Evolutionary conservation across 2,329 filamentous ascomycete genomes (phyloP), one percentile per base, ranked within the genome.

Genomic region (Fusarium sp.): DNA sequence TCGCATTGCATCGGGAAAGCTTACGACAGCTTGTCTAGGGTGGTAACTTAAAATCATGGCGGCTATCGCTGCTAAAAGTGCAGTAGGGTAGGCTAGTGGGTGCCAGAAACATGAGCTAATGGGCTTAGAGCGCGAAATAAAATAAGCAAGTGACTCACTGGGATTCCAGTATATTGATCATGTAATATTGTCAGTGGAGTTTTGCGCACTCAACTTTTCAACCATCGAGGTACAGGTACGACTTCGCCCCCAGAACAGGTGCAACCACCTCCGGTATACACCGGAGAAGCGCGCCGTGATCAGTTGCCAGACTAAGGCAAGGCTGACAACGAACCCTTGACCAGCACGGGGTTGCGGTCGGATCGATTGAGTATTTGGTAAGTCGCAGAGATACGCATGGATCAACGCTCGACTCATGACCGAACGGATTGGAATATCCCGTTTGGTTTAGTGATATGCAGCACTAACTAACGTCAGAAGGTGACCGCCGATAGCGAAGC

Each of bases 211-310:
- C 30, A 25, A n/a, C 18, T 37, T 50, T 50, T 50, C n/a, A 13
- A 50, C 16, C 30, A 14, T 18, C 8, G 12, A 50, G 21, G 16
- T 7, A 49, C 12, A 25, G n/a, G 53, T 28, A 28, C 54, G n/a
- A 41, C 50, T 37, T 63, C 37, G 51, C 50, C 62, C 42, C 57
- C 48, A 67, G 23, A 34, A 53, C 23, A 48, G 48, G 30, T 55
- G 27, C 54, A 51, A 51, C 48, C 63, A 71, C 40, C 53, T 62
- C 68, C 68, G 64, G 56, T 51, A 23, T 37, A 43, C 40, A 37
- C 53, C 63, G 68, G 68, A 71, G 68, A 65, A 68, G 63, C 63
- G 55, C 43, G 57, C 43, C 49, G 32, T 54, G 40, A 41, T 37
- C 28, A 55, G 34, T 56, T 63, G 40, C 50, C 34, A 53, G 30